phyloP scores from a whole-genome alignment of 345 rosid genomes.

The Eucalyptus dawsonii region DNA sequence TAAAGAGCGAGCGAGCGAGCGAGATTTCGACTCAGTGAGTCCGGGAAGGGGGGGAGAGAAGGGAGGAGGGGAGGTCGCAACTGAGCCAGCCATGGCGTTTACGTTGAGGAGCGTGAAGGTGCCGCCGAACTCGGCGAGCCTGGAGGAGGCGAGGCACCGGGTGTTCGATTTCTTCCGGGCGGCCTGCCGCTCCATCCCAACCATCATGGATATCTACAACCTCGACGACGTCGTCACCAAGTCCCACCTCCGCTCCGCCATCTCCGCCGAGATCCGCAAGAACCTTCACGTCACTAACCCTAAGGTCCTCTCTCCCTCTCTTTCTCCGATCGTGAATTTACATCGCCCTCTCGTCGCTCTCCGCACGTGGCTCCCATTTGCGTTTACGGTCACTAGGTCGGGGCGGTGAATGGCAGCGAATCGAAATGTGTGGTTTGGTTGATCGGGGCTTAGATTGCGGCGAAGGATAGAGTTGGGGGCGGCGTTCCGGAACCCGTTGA shows the following conservation, averaged over 20 bases:
- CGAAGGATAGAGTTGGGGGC: background rate
- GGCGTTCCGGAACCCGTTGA: background rate
- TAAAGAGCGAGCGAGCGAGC: background rate
- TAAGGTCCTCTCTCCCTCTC: conserved; percentile 35
- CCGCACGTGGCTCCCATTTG: background rate
- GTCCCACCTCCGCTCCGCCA: conserved; percentile 74
- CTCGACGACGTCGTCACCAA: conserved; percentile 66
- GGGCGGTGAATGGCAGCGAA: background rate
- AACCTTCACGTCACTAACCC: conserved; percentile 64
- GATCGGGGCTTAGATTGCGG: background rate
- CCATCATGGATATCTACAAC: conserved; percentile 79
- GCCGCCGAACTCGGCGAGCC: conserved; percentile 67
- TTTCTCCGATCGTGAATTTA: background rate
- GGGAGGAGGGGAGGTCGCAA: background rate
- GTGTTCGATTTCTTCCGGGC: conserved; percentile 74
- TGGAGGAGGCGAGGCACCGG: conserved; percentile 70
- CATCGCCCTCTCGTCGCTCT: background rate
- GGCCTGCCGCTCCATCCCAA: conserved; percentile 76
- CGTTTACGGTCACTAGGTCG: background rate
- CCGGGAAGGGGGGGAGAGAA: background rate
- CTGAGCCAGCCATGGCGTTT: conserved; percentile 28
- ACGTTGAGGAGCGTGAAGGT: conserved; percentile 60
- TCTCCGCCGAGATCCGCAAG: conserved; percentile 83
- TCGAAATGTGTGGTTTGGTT: background rate
- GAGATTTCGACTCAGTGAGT: background rate